Evolutionary conservation across 2,329 filamentous ascomycete species (phyloP).

Genomic region (Ceratocystis lukuohia): DNA sequence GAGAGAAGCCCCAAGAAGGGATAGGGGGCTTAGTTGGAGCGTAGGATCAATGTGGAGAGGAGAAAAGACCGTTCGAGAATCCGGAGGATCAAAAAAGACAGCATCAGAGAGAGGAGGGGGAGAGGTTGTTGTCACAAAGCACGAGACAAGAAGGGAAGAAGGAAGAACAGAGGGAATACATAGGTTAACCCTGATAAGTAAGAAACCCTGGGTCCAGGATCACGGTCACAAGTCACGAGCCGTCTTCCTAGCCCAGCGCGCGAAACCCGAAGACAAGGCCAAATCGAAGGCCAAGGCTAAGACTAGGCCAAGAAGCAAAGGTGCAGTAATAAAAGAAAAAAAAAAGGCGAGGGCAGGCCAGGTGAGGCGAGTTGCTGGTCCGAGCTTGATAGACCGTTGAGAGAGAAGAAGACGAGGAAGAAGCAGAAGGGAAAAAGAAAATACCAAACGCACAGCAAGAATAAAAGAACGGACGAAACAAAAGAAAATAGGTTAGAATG

Average conservation of each 20-base stretch:
- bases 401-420: not conserved
- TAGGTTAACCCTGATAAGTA: not conserved
- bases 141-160: not conserved
- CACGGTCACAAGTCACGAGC: not conserved
- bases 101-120: not conserved
- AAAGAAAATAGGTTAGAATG: not conserved
- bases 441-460: not conserved
- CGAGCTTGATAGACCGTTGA: not conserved
- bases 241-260: too few relatives aligned
- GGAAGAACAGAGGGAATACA: not conserved
- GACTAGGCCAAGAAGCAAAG: too few relatives aligned
- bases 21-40: slow-evolving; percentile 4
- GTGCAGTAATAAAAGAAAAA: too few relatives aligned
- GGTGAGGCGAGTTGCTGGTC: not conserved
- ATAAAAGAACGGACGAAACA: not conserved
- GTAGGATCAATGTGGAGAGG: slow-evolving; percentile 10
- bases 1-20: not conserved
- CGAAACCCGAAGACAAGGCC: not conserved
- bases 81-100: slow-evolving; percentile 14
- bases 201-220: not conserved
- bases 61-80: slow-evolving; percentile 16
- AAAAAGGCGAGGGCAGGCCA: too few relatives aligned
- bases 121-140: not conserved
- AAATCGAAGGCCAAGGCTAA: not conserved
- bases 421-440: not conserved